Conservation (phyloP, 345 rosid genomes). For the Salix purpurea region DNA sequence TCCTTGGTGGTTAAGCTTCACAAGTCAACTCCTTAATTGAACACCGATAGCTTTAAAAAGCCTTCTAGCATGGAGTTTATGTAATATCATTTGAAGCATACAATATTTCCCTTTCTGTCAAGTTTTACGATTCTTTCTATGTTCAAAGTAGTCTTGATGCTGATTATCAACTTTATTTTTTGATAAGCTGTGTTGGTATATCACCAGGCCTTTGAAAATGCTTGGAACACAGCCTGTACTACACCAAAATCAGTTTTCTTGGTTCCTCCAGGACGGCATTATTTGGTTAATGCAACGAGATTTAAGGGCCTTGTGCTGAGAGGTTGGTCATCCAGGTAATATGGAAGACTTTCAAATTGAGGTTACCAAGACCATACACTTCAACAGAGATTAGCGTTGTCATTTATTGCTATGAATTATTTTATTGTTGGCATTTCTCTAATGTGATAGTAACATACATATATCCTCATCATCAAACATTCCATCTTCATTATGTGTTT, state of each 20-base stretch:
- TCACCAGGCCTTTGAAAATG: constrained; percentile 61
- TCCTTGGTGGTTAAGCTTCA: neutral
- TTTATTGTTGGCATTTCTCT: neutral
- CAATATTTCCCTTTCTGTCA: neutral
- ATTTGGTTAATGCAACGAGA: constrained; percentile 75
- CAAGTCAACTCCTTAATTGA: neutral
- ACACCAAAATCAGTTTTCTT: constrained; percentile 65
- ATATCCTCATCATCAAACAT: too few species aligned
- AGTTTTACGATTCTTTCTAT: neutral
- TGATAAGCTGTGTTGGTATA: neutral
- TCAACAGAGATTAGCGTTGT: neutral
- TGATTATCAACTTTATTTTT: neutral
- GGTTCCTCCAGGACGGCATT: constrained; percentile 67
- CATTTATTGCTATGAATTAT: neutral
- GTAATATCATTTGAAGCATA: neutral
- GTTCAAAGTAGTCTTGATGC: too few species aligned
- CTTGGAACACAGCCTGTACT: constrained; percentile 76
- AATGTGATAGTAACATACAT: too few species aligned
- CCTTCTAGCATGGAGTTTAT: neutral
- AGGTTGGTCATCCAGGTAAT: constrained; percentile 71
- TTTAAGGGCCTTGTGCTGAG: constrained; percentile 78
- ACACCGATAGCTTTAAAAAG: neutral
- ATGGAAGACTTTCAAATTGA: neutral
- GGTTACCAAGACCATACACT: neutral
- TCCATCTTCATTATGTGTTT: too few species aligned